phyloP scores from a whole-genome alignment of 2,329 filamentous ascomycete species.

The Fusarium concolor region DNA sequence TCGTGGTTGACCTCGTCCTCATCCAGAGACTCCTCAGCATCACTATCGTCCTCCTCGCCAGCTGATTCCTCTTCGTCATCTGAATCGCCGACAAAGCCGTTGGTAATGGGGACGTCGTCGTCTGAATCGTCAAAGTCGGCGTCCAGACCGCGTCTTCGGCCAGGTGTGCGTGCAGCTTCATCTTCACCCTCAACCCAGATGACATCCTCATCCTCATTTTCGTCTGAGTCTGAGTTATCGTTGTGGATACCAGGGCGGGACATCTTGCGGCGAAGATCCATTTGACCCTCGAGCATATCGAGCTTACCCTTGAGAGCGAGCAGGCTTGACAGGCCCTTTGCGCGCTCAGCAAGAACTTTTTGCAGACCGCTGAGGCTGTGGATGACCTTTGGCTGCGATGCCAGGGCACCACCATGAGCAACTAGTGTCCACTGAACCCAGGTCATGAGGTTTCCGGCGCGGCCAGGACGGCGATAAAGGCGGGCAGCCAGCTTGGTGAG shows the following conservation, averaged over 20 bases:
- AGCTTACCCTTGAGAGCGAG: slow-evolving; percentile 93
- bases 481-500: slow-evolving; percentile 88
- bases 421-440: slow-evolving; percentile 98
- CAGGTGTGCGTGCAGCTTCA: slow-evolving; percentile 68
- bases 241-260: slow-evolving; percentile 60
- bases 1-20: slow-evolving; percentile 71
- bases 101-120: slow-evolving; percentile 66
- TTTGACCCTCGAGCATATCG: slow-evolving; percentile 92
- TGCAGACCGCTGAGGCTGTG: slow-evolving; percentile 82
- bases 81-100: slow-evolving; percentile 67
- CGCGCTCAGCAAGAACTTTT: slow-evolving; percentile 87
- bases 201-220: slow-evolving; percentile 72
- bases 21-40: slow-evolving; percentile 63
- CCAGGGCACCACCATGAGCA: slow-evolving; percentile 90
- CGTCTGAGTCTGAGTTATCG: slow-evolving; percentile 61
- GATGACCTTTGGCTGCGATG: slow-evolving; percentile 85
- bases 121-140: slow-evolving; percentile 59
- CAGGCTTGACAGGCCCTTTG: slow-evolving; percentile 82
- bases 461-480: slow-evolving; percentile 86
- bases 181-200: slow-evolving; percentile 92
- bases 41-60: slow-evolving; percentile 55
- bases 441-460: slow-evolving; percentile 88
- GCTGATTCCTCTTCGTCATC: slow-evolving; percentile 67
- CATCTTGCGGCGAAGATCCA: slow-evolving; percentile 80
- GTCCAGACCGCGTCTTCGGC: slow-evolving; percentile 52